Percentiles rank a stretch among this genome's conserved stretches.
Evolutionary conservation across 495 filamentous ascomycete species (phyloP).

Genomic region (Antarctomyces pellizariae): DNA sequence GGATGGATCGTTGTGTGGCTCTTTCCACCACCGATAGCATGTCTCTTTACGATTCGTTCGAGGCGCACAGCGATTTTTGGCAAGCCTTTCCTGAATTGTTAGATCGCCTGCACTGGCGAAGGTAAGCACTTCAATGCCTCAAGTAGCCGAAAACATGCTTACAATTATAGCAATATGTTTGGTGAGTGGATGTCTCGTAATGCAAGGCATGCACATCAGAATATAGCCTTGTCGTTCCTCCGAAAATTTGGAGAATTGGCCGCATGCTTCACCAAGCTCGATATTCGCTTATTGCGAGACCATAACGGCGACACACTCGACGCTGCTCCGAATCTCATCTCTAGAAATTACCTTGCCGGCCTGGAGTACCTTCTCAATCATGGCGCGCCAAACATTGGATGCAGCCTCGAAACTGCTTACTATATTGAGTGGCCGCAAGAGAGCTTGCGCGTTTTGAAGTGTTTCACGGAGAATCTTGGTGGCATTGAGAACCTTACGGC

Average conservation of each 20-base stretch:
- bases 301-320: constrained; percentile 2
- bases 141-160: constrained; percentile 1
- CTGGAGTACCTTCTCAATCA: constrained; percentile 14
- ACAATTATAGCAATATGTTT: constrained; percentile 9
- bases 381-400: constrained; percentile 10
- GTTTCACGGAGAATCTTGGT: constrained; percentile 13
- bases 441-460: constrained; percentile 10
- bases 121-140: constrained; percentile 6
- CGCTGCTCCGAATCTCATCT: constrained; percentile 11
- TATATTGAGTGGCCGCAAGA: constrained; percentile 14
- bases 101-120: constrained; percentile 9
- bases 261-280: constrained; percentile 10
- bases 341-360: constrained; percentile 12
- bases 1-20: constrained; percentile 20
- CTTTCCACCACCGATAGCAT: constrained; percentile 10
- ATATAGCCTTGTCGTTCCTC: constrained; percentile 1
- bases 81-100: constrained; percentile 10
- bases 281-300: too few species aligned
- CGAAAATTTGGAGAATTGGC: constrained; percentile 6
- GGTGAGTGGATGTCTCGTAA: constrained; percentile 13
- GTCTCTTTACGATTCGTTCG: constrained; percentile 16
- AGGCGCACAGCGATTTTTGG: constrained; percentile 18
- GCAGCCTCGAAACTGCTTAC: constrained; percentile 11
- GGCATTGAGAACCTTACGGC: constrained; percentile 6
- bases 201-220: constrained; percentile 13